phyloP scores from a whole-genome alignment of 179 eudicot genomes.

The Amaranthus tricolor region DNA sequence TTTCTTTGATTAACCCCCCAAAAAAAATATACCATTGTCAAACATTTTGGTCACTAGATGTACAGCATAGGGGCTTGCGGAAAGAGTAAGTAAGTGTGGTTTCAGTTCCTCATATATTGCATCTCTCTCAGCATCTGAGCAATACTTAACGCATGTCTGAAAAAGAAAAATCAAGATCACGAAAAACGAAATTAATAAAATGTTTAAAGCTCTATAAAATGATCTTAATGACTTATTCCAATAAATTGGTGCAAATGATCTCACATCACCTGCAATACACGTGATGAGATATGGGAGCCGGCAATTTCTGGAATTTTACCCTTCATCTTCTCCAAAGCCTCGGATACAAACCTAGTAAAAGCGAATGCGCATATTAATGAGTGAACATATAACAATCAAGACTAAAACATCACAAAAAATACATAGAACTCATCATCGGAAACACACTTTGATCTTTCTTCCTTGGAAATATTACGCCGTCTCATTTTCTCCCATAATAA shows the following conservation, averaged over 20 bases:
- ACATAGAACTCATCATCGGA: not conserved
- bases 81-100: conserved; percentile 80
- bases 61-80: conserved; percentile 82
- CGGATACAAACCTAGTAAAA: conserved; percentile 59
- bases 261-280: conserved; percentile 83
- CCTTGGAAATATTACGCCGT: conserved; percentile 68
- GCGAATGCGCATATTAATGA: conserved; percentile 11
- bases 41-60: conserved; percentile 88
- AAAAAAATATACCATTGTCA: conserved; percentile 61
- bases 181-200: not conserved
- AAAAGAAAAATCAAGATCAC: conserved; percentile 19
- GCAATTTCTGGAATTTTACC: conserved; percentile 93
- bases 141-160: conserved; percentile 86
- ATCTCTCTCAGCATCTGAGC: conserved; percentile 79
- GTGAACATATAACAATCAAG: not conserved
- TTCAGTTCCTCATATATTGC: conserved; percentile 67
- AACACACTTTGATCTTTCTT: conserved; percentile 85
- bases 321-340: conserved; percentile 85
- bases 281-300: conserved; percentile 85
- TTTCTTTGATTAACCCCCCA: conserved; percentile 5
- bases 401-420: not conserved
- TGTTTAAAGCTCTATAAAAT: not conserved
- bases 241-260: conserved; percentile 10
- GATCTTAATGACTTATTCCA: not conserved
- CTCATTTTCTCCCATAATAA: conserved; percentile 97